phyloP scores from a whole-genome alignment of 495 filamentous ascomycete species.

The Parathielavia appendiculata region DNA sequence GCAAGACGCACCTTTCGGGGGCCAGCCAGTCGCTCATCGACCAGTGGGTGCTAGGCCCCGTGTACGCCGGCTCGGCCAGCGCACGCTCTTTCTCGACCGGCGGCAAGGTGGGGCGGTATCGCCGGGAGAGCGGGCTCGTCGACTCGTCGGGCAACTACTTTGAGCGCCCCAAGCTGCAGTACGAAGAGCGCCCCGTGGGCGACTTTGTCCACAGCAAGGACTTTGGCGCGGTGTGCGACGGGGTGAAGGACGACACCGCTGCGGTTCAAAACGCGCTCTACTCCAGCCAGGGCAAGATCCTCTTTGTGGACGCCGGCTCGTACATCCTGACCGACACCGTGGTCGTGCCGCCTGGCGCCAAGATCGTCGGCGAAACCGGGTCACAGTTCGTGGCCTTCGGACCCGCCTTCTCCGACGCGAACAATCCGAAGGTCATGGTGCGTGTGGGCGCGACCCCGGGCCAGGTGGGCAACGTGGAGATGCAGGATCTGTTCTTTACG shows the following conservation, averaged over 20 bases:
- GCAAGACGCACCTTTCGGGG: conserved; percentile 37
- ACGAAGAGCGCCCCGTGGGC: conserved; percentile 40
- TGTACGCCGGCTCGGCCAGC: conserved; percentile 32
- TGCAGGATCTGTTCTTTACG: conserved; percentile 70
- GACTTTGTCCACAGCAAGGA: conserved; percentile 15
- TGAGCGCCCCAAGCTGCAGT: conserved; percentile 59
- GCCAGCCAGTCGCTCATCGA: conserved; percentile 5
- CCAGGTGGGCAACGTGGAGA: conserved; percentile 65
- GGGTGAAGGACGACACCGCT: conserved; percentile 59
- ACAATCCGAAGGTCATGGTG: conserved; percentile 56
- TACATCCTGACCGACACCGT: conserved; percentile 36
- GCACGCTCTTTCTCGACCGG: conserved; percentile 62
- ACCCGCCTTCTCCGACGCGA: conserved; percentile 38
- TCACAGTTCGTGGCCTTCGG: conserved; percentile 39
- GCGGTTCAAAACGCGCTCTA: conserved; percentile 59
- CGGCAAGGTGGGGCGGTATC: conserved; percentile 47
- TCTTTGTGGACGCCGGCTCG: conserved; percentile 27
- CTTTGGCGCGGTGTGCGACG: conserved; percentile 67
- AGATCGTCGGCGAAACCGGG: conserved; percentile 48
- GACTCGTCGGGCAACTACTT: conserved; percentile 48
- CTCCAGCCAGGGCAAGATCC: conserved; percentile 32
- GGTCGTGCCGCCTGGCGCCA: conserved; percentile 47
- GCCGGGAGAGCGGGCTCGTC: conserved; percentile 17
- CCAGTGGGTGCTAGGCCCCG: conserved; percentile 7
- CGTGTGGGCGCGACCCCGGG: neutral